A percentile compares a stretch with the other conserved stretches of the same genome.
phyloP scores from a whole-genome alignment of 441 rosid genomes.

The Pelargonium myrrhifolium region DNA sequence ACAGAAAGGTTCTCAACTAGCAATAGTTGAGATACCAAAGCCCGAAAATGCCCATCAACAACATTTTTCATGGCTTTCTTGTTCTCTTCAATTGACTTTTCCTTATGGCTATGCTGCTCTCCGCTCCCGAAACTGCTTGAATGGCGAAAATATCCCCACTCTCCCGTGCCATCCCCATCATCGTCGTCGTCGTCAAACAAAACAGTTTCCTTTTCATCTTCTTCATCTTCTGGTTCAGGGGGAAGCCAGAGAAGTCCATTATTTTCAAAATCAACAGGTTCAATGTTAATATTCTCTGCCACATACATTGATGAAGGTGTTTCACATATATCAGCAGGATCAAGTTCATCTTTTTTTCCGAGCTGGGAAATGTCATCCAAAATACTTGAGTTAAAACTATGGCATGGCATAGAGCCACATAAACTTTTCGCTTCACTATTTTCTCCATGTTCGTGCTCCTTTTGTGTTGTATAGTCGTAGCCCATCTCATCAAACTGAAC shows the following conservation, averaged over 20 bases:
- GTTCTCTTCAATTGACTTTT: constrained; percentile 66
- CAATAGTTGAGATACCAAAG: constrained; percentile 82
- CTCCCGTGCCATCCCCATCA: constrained; percentile 65
- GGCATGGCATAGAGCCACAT: constrained; percentile 16
- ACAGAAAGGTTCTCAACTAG: constrained; percentile 75
- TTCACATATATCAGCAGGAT: constrained; percentile 47
- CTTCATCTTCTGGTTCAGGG: constrained; percentile 97
- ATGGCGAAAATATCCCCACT: constrained; percentile 63
- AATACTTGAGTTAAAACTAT: constrained; percentile 41
- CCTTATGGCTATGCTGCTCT: constrained; percentile 55
- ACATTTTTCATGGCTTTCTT: constrained; percentile 81
- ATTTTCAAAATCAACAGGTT: constrained; percentile 87
- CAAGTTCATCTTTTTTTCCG: constrained; percentile 46
- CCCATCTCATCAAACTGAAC: neutral
- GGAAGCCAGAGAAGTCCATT: constrained; percentile 89
- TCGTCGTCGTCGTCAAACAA: constrained; percentile 55
- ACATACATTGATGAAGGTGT: constrained; percentile 52
- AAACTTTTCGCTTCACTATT: neutral
- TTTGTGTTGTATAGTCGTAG: neutral
- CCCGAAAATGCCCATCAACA: constrained; percentile 94
- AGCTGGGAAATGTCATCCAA: constrained; percentile 41
- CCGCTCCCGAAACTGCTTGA: constrained; percentile 79
- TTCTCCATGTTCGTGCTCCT: constrained; percentile 3
- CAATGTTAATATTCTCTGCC: constrained; percentile 39
- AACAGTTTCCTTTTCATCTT: constrained; percentile 73